Evolutionary conservation across 495 filamentous ascomycete genomes (phyloP), one percentile per base, ranked within the genome.

Genomic region (Penicillium waksmanii): DNA sequence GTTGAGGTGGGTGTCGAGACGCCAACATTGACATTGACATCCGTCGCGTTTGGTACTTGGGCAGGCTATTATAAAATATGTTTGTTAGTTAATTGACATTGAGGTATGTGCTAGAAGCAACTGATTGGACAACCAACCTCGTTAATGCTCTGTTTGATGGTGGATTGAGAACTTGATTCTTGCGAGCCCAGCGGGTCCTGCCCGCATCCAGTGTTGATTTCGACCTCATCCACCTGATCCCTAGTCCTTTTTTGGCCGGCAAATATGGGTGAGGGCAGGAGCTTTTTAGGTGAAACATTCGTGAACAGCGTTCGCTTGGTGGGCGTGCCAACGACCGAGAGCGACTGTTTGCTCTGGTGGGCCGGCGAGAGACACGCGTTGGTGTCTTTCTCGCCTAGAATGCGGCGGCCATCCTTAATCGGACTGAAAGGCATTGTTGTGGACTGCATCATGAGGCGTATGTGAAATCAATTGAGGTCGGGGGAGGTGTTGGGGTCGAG

Each of bases 291-390:
- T 15, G 73, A 74, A 5, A 60, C 56, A 13, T 54, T 53, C 18
- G 68, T 60, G 51, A 73, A 63, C 13, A 71, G 56, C 4, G 66
- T 55, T 51, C 66, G 72, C 69, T 77, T 79, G 57, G 65, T 54
- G 25, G 76, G 74, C 19, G 76, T 75, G 46, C 54, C 59, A 19
- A 60, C 34, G 25, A 51, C 63, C 36, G 58, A 53, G 52, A 69
- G 57, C 25, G 64, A 47, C 5, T 65, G 60, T 65, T 68, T 69
- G 63, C 58, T 63, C 34, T 69, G 68, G 53, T 62, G 66, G 53
- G 68, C 69, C 36, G 77, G 76, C 35, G 77, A 74, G 42, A 76
- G 62, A 66, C 76, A 80, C 75, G 77, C 76, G 76, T 80, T 80
- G 67, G 69, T 57, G 60, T 72, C 71, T 61, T 77, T 80, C 51